Percentiles rank a stretch among this genome's conserved stretches.
phyloP scores from a whole-genome alignment of 108 stramenopile genomes.

The Nitzschia sp. region DNA sequence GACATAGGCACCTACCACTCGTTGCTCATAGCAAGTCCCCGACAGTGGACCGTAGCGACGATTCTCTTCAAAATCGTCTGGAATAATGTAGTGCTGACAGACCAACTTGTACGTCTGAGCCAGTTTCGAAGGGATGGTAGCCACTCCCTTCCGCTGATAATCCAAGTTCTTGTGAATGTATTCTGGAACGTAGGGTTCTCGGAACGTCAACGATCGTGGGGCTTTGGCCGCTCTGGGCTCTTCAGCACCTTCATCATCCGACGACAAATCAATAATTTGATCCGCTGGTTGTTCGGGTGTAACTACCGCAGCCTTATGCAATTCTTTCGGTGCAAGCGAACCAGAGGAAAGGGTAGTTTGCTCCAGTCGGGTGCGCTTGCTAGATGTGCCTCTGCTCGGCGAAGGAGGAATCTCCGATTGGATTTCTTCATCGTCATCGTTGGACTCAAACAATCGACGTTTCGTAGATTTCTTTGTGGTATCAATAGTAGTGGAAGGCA shows the following conservation, averaged over 20 bases:
- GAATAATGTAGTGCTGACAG: slow-evolving; percentile 53
- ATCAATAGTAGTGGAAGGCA: neutral
- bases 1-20: slow-evolving; percentile 64
- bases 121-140: slow-evolving; percentile 26
- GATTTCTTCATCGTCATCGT: neutral
- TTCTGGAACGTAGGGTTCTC: slow-evolving; percentile 44
- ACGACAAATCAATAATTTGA: neutral
- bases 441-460: neutral
- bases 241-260: neutral
- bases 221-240: neutral
- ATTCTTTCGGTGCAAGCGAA: neutral
- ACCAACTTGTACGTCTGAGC: slow-evolving; percentile 53
- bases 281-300: neutral
- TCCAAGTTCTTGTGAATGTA: slow-evolving; percentile 61
- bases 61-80: slow-evolving; percentile 54
- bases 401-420: neutral
- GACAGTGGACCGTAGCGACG: slow-evolving; percentile 58
- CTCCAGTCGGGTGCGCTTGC: neutral
- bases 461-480: neutral
- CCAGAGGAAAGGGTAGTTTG: neutral
- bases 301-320: neutral
- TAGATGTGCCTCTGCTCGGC: neutral
- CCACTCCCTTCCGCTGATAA: slow-evolving; percentile 52
- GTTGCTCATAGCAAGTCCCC: slow-evolving; percentile 73
- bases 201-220: neutral